Evolutionary conservation across 371 early-diverging fungal genomes (phyloP).

Genomic region (Mucor racemosus): DNA sequence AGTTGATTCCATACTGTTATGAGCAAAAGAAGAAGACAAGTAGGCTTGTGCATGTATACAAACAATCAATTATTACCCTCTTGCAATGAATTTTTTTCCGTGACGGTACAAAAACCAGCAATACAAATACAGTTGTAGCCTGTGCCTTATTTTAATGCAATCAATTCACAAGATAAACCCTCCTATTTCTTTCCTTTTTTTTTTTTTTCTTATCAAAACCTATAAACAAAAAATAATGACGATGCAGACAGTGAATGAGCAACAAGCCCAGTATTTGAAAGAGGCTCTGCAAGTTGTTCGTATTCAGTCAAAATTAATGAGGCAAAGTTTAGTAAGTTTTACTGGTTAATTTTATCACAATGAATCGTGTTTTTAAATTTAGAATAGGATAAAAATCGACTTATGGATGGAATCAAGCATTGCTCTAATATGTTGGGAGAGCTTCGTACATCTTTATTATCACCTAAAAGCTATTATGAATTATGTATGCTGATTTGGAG

Average conservation of each 20-base stretch:
- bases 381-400: constrained; percentile 75
- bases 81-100: background rate
- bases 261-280: constrained; percentile 84
- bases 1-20: background rate
- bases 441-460: constrained; percentile 86
- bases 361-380: background rate
- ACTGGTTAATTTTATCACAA: background rate
- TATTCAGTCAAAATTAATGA: constrained; percentile 89
- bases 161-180: background rate
- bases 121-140: background rate
- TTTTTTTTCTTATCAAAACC: background rate
- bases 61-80: too few species aligned
- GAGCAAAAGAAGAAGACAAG: background rate
- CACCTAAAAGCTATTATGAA: constrained; percentile 95
- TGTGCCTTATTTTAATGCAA: constrained; percentile 1
- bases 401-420: constrained; percentile 94
- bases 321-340: constrained; percentile 76
- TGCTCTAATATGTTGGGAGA: constrained; percentile 94
- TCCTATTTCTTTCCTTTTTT: background rate
- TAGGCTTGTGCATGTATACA: too few species aligned
- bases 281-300: constrained; percentile 87
- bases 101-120: too few species aligned
- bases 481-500: constrained; percentile 68
- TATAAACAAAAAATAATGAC: background rate
- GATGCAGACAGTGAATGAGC: constrained; percentile 44